Base-by-base conservation (phyloP, 1,139 yeast species). In the Blastobotrys arbuscula region DNA sequence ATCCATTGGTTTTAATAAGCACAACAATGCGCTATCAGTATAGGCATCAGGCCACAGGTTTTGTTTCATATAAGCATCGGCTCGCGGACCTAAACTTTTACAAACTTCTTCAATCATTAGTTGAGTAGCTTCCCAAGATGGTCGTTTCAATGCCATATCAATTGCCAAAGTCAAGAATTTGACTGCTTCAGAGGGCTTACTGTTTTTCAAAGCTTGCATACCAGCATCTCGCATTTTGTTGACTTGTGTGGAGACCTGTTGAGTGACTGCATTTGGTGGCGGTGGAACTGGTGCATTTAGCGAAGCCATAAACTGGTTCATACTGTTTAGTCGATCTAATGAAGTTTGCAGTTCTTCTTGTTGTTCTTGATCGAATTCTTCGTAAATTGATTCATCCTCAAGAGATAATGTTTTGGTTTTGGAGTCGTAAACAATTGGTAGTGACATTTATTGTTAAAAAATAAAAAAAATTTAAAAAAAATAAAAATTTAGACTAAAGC, bases 51-150 rank as follows among this genome's bases (percentile, higher is more conserved):
- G 67, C 70, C 79, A 85, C 51, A 79, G 72, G 47, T 79, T 75
- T 50, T 76, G 72, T 59, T 83, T 76, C 63, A 89, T 73, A 59
- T 83, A 78, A 0, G 95, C 86, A 61, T 90, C 97, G 20, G 95
- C 81, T 55, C 97, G 76, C 49, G 88, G 84, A 72, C 82, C 83
- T 50, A 90, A 68, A 61, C 88, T 77, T 59, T 79, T 74, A 44
- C 82, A 76, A 49, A 86, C 69, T 64, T 92, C 97, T 60, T 84
- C 90, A 49, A 89, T 68, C 35, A 90, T 84, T 39, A 82, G 77
- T 56, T 80, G 89, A 60, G 89, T 85, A 10, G 90, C 74, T 65
- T 92, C 98, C 76, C 90, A 89, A 59, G 86, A 82, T 31, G 89
- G 81, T 65, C 97, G 78, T 57, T 86, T 81, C 53, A 78, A 70